Conservation (phyloP, 768 basidiomycete genomes). For the Sarcomyxa edulis region DNA sequence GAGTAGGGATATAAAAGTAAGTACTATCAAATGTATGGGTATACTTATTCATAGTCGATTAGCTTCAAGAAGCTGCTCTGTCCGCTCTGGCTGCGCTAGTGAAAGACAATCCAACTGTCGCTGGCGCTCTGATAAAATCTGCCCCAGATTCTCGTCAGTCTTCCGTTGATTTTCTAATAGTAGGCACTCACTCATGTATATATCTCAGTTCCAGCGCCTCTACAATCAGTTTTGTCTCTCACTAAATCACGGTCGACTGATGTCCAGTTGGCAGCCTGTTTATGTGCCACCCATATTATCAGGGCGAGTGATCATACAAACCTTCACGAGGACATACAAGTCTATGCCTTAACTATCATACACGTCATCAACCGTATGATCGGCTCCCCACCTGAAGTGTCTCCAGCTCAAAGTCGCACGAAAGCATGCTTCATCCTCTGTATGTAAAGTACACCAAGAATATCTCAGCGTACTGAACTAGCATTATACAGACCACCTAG, state of each 20-base stretch:
- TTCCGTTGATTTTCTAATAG: background rate
- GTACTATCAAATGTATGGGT: too few relatives aligned
- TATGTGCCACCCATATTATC: constrained; percentile 61
- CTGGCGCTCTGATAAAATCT: constrained; percentile 40
- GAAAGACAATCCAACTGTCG: constrained; percentile 54
- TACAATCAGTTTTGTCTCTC: constrained; percentile 42
- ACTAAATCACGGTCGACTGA: constrained; percentile 55
- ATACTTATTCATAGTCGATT: background rate
- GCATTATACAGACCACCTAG: constrained; percentile 49
- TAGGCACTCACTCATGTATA: background rate
- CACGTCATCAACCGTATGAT: constrained; percentile 65
- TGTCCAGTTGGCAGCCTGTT: constrained; percentile 64
- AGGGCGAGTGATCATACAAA: constrained; percentile 38
- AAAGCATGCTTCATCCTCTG: constrained; percentile 76
- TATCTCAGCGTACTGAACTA: background rate
- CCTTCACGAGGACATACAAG: constrained; percentile 28
- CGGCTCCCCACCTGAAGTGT: constrained; percentile 34
- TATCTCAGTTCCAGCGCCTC: constrained; percentile 26
- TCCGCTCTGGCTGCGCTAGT: constrained; percentile 61
- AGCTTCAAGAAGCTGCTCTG: constrained; percentile 66
- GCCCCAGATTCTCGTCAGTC: constrained; percentile 31
- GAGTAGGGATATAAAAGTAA: constrained; percentile 51
- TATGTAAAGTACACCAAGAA: constrained; percentile 27
- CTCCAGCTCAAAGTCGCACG: constrained; percentile 37
- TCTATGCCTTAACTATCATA: constrained; percentile 54